Evolutionary conservation across 2,329 filamentous ascomycete genomes (phyloP).

Genomic region (Arthrobotrys entomopaga): DNA sequence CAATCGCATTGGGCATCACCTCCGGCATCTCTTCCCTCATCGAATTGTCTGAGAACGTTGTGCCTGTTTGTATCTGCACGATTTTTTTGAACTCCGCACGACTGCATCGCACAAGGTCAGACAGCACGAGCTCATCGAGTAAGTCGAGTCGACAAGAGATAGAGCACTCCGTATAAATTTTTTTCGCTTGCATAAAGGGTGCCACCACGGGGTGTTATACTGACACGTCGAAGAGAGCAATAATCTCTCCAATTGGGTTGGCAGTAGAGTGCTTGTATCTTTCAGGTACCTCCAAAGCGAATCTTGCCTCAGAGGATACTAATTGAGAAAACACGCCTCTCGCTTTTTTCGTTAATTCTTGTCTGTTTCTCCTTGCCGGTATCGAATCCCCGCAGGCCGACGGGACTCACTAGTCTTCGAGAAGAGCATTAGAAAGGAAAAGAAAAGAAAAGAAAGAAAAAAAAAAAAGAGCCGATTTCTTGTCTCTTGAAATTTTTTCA

Average conservation of each 20-base stretch:
- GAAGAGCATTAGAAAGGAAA: neutral
- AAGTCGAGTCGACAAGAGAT: slow-evolving; percentile 49
- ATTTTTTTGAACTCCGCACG: slow-evolving; percentile 14
- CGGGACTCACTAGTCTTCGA: slow-evolving; percentile 35
- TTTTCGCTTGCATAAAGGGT: slow-evolving; percentile 46
- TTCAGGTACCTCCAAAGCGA: slow-evolving; percentile 43
- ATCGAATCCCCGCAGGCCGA: slow-evolving; percentile 49
- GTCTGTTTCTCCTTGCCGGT: slow-evolving; percentile 16
- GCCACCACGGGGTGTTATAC: slow-evolving; percentile 37
- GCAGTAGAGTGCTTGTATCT: slow-evolving; percentile 27
- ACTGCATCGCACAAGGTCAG: slow-evolving; percentile 35
- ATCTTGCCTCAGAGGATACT: slow-evolving; percentile 38
- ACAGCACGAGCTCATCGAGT: slow-evolving; percentile 26
- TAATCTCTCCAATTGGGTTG: slow-evolving; percentile 41
- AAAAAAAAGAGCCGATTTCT: slow-evolving; percentile 13
- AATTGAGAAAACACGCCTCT: slow-evolving; percentile 44
- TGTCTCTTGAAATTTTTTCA: slow-evolving; percentile 10
- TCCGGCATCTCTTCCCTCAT: slow-evolving; percentile 42
- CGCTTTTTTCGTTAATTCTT: slow-evolving; percentile 23
- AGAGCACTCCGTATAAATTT: slow-evolving; percentile 20
- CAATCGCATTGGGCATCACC: slow-evolving; percentile 31
- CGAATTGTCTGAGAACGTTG: slow-evolving; percentile 15
- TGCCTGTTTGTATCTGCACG: slow-evolving; percentile 10
- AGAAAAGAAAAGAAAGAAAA: no score
- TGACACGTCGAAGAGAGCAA: slow-evolving; percentile 51